Evolutionary conservation across 306 rosid species (phyloP).

Genomic region (Mucuna pruriens): DNA sequence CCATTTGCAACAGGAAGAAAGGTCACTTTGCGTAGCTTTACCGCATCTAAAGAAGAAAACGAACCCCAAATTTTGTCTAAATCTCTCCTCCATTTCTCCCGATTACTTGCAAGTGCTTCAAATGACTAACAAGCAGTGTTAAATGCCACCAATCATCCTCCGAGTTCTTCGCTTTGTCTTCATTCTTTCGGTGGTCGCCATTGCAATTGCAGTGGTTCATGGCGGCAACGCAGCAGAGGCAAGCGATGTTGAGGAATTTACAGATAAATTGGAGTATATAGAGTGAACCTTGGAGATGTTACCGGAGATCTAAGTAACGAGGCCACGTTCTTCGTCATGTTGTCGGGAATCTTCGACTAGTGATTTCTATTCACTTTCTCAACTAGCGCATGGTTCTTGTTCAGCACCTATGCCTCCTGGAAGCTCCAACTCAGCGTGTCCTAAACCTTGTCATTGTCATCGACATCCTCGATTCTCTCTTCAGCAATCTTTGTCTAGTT

Average conservation of each 20-base stretch:
- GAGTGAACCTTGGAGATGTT: slow-evolving; percentile 51
- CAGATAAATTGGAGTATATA: slow-evolving; percentile 50
- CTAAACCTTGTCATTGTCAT: slow-evolving; percentile 12
- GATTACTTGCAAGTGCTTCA: slow-evolving; percentile 20
- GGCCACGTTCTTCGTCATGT: slow-evolving; percentile 44
- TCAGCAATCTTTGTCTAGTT: not conserved
- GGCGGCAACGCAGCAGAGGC: slow-evolving; percentile 22
- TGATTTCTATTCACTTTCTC: slow-evolving; percentile 50
- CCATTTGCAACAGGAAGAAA: slow-evolving; percentile 96
- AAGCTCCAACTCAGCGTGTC: slow-evolving; percentile 39
- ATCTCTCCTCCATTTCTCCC: too few species aligned
- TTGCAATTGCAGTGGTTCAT: not conserved
- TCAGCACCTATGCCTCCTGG: slow-evolving; percentile 47
- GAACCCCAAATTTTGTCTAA: slow-evolving; percentile 84
- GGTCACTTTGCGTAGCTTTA: slow-evolving; percentile 69
- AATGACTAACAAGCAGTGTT: too few species aligned
- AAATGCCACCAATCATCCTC: not conserved
- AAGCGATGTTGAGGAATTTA: slow-evolving; percentile 37
- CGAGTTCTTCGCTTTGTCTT: slow-evolving; percentile 4
- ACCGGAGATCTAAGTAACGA: slow-evolving; percentile 38
- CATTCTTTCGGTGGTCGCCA: not conserved
- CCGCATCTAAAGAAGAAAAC: slow-evolving; percentile 76
- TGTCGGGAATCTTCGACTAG: slow-evolving; percentile 42
- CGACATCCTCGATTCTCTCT: not conserved
- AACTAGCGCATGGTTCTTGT: slow-evolving; percentile 44